These are phyloP conservation scores for Dioszegia crocea DNA, from an alignment of 768 basidiomycete species.

Conservation along the genomic window DNA sequence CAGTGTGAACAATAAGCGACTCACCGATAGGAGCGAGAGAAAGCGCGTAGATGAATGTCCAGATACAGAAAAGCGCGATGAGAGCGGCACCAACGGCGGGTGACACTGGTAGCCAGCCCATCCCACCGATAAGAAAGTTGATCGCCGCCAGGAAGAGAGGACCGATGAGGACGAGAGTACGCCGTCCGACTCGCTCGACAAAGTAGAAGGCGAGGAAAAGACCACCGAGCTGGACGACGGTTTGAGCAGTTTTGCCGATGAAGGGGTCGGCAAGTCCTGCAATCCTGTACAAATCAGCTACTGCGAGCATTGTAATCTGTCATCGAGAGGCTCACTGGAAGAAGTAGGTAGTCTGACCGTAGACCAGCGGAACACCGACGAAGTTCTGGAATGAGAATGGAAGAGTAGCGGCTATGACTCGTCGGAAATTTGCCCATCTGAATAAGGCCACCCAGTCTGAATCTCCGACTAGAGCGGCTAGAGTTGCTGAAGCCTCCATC, in stretches of 20 bases:
- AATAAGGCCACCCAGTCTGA: conserved; percentile 1
- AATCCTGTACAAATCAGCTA: neutral
- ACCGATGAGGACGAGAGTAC: conserved; percentile 13
- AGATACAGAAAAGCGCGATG: conserved; percentile 13
- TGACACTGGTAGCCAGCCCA: conserved; percentile 4
- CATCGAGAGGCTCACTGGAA: conserved; percentile 11
- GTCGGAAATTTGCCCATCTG: conserved; percentile 3
- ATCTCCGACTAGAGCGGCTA: neutral
- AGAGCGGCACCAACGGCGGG: neutral
- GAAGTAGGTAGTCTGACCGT: conserved; percentile 13
- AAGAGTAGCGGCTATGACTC: neutral
- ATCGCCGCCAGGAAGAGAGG: neutral
- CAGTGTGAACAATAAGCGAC: neutral
- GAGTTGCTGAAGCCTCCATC: neutral
- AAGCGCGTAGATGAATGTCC: conserved; percentile 16
- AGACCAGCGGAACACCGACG: conserved; percentile 4
- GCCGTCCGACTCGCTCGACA: conserved; percentile 24
- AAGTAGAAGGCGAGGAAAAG: conserved; percentile 20
- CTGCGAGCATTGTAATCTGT: neutral
- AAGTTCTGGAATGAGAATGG: conserved; percentile 6
- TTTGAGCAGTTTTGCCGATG: neutral
- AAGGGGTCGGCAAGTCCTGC: conserved; percentile 14
- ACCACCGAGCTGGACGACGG: conserved; percentile 6
- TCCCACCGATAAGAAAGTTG: conserved; percentile 9
- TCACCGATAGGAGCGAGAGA: conserved; percentile 19